A percentile compares a stretch with the other conserved stretches of the same genome.
These are phyloP conservation scores for Phascolomyces articulosus DNA, from an alignment of 371 early-diverging fungal species.

Conservation along the genomic window DNA sequence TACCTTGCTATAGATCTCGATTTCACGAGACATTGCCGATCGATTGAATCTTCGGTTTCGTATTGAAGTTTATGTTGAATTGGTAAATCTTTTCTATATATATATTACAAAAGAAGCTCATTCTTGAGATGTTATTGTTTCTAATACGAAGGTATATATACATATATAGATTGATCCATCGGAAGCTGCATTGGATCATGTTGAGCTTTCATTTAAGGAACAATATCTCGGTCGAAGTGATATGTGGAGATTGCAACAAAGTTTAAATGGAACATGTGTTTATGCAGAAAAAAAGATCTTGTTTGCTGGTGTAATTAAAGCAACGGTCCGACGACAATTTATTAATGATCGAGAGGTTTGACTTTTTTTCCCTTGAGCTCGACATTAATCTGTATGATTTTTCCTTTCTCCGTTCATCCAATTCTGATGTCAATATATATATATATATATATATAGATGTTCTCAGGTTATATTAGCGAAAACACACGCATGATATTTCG, in stretches of 20 bases:
- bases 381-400: too few relatives aligned
- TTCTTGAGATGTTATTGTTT: too few relatives aligned
- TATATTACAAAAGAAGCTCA: too few relatives aligned
- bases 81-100: slow-evolving; percentile 32
- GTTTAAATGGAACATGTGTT: slow-evolving; percentile 71
- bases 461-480: slow-evolving; percentile 75
- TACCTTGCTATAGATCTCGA: slow-evolving; percentile 29
- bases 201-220: slow-evolving; percentile 89
- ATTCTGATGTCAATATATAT: too few relatives aligned
- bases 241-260: slow-evolving; percentile 90
- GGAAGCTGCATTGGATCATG: slow-evolving; percentile 73
- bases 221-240: slow-evolving; percentile 93
- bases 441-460: slow-evolving; percentile 16
- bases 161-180: slow-evolving; percentile 63
- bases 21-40: slow-evolving; percentile 48
- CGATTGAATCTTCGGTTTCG: slow-evolving; percentile 52
- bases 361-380: not conserved
- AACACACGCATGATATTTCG: slow-evolving; percentile 89
- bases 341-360: slow-evolving; percentile 60
- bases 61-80: slow-evolving; percentile 66
- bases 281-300: slow-evolving; percentile 81
- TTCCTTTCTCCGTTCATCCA: too few relatives aligned
- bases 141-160: slow-evolving; percentile 22
- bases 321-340: slow-evolving; percentile 83
- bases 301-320: slow-evolving; percentile 77